Percentiles rank a stretch among this genome's conserved stretches.
These are phyloP conservation scores for Phaffomyces thermotolerans DNA, from an alignment of 805 yeast genomes.

Conservation along the genomic window DNA sequence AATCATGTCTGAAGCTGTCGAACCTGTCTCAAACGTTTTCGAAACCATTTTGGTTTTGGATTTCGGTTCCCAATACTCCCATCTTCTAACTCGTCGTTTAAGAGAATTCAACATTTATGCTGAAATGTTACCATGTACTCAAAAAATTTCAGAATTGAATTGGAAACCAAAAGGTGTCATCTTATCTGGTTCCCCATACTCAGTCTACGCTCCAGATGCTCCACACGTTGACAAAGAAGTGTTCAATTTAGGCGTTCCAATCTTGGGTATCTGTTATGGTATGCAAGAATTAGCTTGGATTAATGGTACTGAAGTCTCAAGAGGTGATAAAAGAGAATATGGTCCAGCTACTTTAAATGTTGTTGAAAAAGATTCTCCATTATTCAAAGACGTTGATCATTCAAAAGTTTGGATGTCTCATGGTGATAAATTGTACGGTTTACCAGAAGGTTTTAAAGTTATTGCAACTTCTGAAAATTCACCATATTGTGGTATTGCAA, in stretches of 20 bases:
- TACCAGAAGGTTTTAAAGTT: constrained; percentile 82
- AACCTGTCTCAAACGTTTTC: constrained; percentile 77
- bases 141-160: constrained; percentile 81
- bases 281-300: constrained; percentile 99
- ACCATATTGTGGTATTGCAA: constrained; percentile 89
- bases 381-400: constrained; percentile 86
- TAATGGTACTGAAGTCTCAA: constrained; percentile 81
- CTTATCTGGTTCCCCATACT: constrained; percentile 95
- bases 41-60: constrained; percentile 97
- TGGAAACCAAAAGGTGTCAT: constrained; percentile 98
- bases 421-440: constrained; percentile 88
- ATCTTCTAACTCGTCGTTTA: constrained; percentile 90
- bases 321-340: constrained; percentile 96
- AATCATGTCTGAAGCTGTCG: constrained; percentile 21
- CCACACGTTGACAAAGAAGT: constrained; percentile 97
- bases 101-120: constrained; percentile 98
- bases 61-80: constrained; percentile 98
- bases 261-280: constrained; percentile 97
- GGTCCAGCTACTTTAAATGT: constrained; percentile 91
- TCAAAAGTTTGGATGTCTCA: constrained; percentile 99
- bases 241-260: constrained; percentile 86
- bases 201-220: constrained; percentile 90
- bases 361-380: constrained; percentile 54
- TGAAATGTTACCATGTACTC: constrained; percentile 99
- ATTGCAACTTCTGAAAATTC: constrained; percentile 93